A percentile compares a stretch with the other conserved stretches of the same genome.
Evolutionary conservation across 2,329 filamentous ascomycete genomes (phyloP).

Genomic region (Claviceps sp.): DNA sequence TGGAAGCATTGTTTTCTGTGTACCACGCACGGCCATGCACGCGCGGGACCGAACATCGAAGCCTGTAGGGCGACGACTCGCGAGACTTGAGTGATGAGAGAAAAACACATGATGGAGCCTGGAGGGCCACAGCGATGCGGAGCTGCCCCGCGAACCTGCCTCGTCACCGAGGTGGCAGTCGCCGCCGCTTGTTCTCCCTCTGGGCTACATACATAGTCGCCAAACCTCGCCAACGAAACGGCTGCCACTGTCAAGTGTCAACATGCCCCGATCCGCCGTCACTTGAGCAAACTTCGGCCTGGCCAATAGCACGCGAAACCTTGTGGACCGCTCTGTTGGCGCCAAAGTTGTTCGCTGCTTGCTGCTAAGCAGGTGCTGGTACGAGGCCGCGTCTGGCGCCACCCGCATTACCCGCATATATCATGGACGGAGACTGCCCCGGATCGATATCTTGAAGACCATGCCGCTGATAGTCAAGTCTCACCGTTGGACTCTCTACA

Average conservation of each 20-base stretch:
- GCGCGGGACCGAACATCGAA: not conserved
- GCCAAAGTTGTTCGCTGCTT: not conserved
- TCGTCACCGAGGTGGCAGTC: constrained; percentile 2
- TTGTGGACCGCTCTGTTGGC: constrained; percentile 1
- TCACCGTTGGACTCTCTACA: no score
- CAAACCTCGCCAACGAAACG: no score
- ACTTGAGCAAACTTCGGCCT: not conserved
- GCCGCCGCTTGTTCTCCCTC: not conserved
- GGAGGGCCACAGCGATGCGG: not conserved
- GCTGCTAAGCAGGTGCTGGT: not conserved
- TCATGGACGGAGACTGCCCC: not conserved
- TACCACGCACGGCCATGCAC: not conserved
- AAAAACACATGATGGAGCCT: no score
- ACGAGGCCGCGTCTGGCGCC: not conserved
- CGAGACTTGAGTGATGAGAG: no score
- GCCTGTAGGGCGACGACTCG: not conserved
- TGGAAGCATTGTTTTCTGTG: not conserved
- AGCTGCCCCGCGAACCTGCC: not conserved
- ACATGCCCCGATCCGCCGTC: not conserved
- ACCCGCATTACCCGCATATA: not conserved
- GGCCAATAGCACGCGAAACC: not conserved
- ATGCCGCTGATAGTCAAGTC: not conserved
- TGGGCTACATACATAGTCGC: no score
- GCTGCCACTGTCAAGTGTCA: no score
- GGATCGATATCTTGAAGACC: not conserved